phyloP scores from a whole-genome alignment of 129 eudicot genomes.

The Arctium minus region DNA sequence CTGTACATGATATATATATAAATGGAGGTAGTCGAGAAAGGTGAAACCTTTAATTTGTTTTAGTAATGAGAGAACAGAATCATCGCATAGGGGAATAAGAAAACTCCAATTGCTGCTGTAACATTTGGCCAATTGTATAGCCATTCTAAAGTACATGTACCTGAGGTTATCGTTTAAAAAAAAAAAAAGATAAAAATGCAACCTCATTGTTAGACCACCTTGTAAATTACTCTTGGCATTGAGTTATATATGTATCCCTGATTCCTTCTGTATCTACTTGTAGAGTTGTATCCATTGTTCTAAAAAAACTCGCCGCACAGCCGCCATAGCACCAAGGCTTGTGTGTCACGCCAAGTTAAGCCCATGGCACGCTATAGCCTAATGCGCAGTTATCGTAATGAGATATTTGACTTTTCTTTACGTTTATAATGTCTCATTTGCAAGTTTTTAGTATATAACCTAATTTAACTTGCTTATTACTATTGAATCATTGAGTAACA shows the following conservation, averaged over 20 bases:
- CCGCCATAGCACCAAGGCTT: no score
- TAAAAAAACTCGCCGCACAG: no score
- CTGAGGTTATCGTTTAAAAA: neutral
- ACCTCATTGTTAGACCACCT: conserved; percentile 1
- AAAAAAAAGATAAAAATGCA: conserved; percentile 1
- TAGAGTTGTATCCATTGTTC: no score
- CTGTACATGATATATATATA: conserved; percentile 11
- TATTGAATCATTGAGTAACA: no score
- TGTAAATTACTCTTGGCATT: neutral
- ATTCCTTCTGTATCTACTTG: conserved; percentile 5
- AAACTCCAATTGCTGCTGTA: conserved; percentile 10
- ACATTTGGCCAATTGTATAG: conserved; percentile 17
- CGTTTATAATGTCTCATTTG: no score
- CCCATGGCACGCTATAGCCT: no score
- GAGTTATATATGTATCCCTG: neutral
- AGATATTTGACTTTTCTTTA: no score
- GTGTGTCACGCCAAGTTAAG: no score
- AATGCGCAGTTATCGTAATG: no score
- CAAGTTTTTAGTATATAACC: no score
- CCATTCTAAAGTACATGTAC: neutral
- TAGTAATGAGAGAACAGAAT: neutral
- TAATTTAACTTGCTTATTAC: no score
- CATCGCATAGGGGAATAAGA: neutral
- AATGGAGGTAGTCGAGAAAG: neutral
- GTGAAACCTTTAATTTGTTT: conserved; percentile 3